phyloP scores from a whole-genome alignment of 108 stramenopile genomes.

The Parietichytrium sp. region DNA sequence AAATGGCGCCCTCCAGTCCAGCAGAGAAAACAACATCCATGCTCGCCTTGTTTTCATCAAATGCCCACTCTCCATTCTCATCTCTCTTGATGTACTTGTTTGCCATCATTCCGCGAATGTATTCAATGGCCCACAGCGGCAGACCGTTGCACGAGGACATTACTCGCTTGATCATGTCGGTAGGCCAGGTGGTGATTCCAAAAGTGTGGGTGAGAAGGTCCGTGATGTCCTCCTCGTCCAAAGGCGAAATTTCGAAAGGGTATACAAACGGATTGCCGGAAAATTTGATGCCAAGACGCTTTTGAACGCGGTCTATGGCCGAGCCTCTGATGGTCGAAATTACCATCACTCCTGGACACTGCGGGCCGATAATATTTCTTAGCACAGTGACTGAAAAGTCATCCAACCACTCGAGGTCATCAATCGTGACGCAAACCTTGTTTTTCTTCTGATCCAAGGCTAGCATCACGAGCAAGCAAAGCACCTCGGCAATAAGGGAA shows the following conservation, averaged over 20 bases:
- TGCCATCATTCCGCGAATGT: constrained; percentile 33
- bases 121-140: constrained; percentile 29
- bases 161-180: constrained; percentile 12
- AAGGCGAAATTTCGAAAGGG: background rate
- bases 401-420: constrained; percentile 12
- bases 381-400: background rate
- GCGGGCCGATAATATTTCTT: constrained; percentile 17
- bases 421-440: constrained; percentile 22
- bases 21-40: constrained; percentile 20
- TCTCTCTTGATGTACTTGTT: constrained; percentile 17
- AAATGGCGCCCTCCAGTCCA: constrained; percentile 11
- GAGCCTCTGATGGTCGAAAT: constrained; percentile 2
- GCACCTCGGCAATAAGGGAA: background rate
- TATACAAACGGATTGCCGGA: background rate
- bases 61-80: background rate
- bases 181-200: background rate
- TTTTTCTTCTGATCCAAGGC: background rate
- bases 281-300: background rate
- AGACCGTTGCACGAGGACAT: background rate
- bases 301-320: background rate
- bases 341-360: constrained; percentile 8
- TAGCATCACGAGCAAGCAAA: constrained; percentile 10
- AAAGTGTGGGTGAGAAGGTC: background rate
- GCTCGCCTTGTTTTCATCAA: constrained; percentile 21
- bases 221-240: background rate